Evolutionary conservation across 768 basidiomycete genomes (phyloP).

Genomic region (Collybia sordida): DNA sequence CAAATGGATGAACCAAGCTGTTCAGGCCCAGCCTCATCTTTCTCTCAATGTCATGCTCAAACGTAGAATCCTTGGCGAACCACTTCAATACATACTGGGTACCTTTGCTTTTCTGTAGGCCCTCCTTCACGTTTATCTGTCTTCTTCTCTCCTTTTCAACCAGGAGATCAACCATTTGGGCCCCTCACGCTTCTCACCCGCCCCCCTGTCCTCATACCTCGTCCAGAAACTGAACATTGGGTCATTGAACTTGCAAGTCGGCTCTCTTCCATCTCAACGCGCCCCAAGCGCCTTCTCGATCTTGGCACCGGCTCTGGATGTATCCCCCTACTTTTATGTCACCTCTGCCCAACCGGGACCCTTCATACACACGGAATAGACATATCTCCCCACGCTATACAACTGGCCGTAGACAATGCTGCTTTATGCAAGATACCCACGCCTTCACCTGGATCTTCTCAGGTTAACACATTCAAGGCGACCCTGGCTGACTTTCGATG

Average conservation of each 20-base stretch:
- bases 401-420: constrained; percentile 51
- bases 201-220: constrained; percentile 87
- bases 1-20: constrained; percentile 41
- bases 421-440: constrained; percentile 35
- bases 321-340: constrained; percentile 83
- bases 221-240: constrained; percentile 94
- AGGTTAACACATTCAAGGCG: constrained; percentile 38
- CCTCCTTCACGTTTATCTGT: constrained; percentile 13
- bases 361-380: constrained; percentile 66
- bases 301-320: constrained; percentile 93
- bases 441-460: constrained; percentile 16
- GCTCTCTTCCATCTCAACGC: constrained; percentile 34
- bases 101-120: constrained; percentile 8
- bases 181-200: constrained; percentile 71
- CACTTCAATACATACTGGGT: constrained; percentile 92
- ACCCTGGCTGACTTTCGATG: constrained; percentile 43
- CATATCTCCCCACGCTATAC: constrained; percentile 58
- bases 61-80: constrained; percentile 68
- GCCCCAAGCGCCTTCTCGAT: constrained; percentile 62
- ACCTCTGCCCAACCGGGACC: constrained; percentile 56
- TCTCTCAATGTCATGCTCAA: constrained; percentile 46
- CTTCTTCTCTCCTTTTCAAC: constrained; percentile 11
- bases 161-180: constrained; percentile 88
- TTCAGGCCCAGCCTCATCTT: constrained; percentile 11
- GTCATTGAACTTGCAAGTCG: constrained; percentile 55